These are phyloP conservation scores for Botrytis squamosa DNA, from an alignment of 2,329 filamentous ascomycete genomes.

Conservation along the genomic window DNA sequence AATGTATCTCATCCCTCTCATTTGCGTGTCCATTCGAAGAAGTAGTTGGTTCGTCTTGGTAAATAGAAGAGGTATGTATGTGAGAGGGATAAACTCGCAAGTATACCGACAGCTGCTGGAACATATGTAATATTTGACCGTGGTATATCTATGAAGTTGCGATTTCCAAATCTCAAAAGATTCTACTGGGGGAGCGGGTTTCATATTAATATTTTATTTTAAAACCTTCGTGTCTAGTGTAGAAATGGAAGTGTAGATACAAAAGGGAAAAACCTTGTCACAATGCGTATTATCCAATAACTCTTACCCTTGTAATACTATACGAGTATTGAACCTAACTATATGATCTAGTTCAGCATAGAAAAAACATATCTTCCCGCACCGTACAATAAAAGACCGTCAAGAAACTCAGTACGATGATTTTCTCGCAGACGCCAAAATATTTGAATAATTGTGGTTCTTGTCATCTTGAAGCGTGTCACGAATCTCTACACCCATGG, in stretches of 20 bases:
- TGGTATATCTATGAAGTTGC: neutral
- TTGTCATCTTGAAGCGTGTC: neutral
- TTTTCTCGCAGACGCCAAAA: neutral
- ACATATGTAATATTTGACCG: too few relatives aligned
- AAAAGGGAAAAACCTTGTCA: neutral
- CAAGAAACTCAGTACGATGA: fast-evolving
- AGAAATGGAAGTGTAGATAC: neutral
- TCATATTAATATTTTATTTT: neutral
- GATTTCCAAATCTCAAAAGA: fast-evolving
- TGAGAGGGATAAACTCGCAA: neutral
- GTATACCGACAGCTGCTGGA: neutral
- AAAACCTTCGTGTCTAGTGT: fast-evolving
- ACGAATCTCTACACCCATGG: neutral
- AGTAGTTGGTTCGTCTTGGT: too few relatives aligned
- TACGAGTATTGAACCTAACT: neutral
- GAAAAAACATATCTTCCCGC: too few relatives aligned
- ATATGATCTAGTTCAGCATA: neutral
- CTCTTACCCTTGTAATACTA: too few relatives aligned
- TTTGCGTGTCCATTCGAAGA: neutral
- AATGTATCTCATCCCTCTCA: neutral
- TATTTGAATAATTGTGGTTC: neutral
- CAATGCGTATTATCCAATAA: neutral
- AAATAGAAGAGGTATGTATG: too few relatives aligned
- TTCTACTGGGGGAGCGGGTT: neutral
- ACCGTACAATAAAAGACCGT: fast-evolving